Base-by-base conservation (phyloP, 768 basidiomycete genomes). In the Nidula microcarpa region DNA sequence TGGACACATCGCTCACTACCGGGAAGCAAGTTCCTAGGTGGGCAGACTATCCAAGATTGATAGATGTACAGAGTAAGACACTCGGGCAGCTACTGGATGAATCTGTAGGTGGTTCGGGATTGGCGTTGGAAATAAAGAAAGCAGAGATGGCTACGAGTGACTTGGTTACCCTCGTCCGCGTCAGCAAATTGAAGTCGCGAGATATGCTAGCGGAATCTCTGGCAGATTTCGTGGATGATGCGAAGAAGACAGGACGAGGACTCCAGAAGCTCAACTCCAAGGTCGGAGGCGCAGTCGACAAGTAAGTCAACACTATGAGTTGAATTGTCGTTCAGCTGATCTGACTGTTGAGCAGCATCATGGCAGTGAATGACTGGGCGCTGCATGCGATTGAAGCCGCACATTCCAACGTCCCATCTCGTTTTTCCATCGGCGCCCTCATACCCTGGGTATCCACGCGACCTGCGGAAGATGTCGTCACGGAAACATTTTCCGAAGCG, bases 121-220 rank as follows among this genome's bases (percentile, higher is more conserved):
- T 92, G 36, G 81, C 86, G 4, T 62, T 88, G 43, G 81, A 88
- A 52, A 79, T 92, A 57, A 83, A 89, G 68, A 85, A 84, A 64
- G 84, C 87, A 11, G 85, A 91, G 59, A 84, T 91, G 79, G 90
- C 88, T 11, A 87, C 85, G 1, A 71, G 67, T 18, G 89, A 92
- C 62, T 73, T 92, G 49, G 70, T 80, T 11, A 75, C 80, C 5
- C 72, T 89, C 32, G 84, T 91, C 13, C 76, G 75, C 13, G 67
- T 77, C 54, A 91, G 89, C 64, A 71, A 85, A 13, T 65, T 92
- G 60, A 78, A 71, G 53, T 79, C 80, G 18, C 81, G 73, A 50
- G 85, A 89, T n/a, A 53, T 63, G 17, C 61, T 92, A 8, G 84
- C 80, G 14, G 69, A 78, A 8, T 60, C 72, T 13, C 68, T 91